Evolutionary conservation across 495 filamentous ascomycete species (phyloP).

Genomic region (Hypoxylon trugodes): DNA sequence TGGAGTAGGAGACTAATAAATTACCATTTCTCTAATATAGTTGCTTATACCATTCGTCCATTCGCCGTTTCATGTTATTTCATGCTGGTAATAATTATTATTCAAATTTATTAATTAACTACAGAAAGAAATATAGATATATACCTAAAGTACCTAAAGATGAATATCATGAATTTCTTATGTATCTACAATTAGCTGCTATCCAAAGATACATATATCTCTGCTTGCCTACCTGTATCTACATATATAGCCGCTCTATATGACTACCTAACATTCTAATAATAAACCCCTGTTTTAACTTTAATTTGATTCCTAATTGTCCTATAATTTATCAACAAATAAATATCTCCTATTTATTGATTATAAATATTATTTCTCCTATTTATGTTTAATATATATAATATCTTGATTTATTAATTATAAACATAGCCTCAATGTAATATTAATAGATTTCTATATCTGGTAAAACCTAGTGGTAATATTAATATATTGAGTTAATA

Average conservation of each 20-base stretch:
- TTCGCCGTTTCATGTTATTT: background rate
- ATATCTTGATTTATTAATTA: too few species aligned
- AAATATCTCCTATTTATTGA: too few species aligned
- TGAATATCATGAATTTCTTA: too few species aligned
- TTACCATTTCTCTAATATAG: constrained; percentile 42
- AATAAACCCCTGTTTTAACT: background rate
- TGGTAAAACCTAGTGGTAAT: too few species aligned
- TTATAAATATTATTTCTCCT: too few species aligned
- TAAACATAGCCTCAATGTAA: too few species aligned
- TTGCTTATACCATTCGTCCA: constrained; percentile 14
- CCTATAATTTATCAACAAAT: background rate
- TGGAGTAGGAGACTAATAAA: constrained; percentile 37
- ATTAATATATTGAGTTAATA: too few species aligned
- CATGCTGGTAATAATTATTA: background rate
- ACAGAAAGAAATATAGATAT: too few species aligned
- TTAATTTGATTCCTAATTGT: constrained; percentile 4
- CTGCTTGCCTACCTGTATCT: constrained; percentile 16
- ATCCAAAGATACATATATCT: background rate
- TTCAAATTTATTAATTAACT: background rate
- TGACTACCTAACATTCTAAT: constrained; percentile 11
- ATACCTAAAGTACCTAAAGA: too few species aligned
- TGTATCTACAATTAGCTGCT: background rate
- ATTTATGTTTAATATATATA: too few species aligned
- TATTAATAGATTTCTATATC: too few species aligned
- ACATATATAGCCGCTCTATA: constrained; percentile 22